phyloP scores from a whole-genome alignment of 2,329 filamentous ascomycete species.

The Exserohilum turcica region DNA sequence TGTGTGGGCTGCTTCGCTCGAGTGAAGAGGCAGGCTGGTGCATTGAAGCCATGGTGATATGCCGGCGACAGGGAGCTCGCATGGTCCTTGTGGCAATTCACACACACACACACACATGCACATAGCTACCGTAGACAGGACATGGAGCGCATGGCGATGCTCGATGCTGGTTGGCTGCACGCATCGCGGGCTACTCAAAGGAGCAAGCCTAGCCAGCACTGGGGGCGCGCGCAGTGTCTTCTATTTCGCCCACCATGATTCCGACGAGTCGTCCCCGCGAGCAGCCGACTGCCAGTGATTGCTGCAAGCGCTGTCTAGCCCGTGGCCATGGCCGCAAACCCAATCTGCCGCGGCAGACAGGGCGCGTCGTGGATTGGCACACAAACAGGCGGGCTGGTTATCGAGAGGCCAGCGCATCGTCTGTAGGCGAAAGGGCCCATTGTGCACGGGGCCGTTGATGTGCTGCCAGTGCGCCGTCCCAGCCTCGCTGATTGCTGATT shows the following conservation, averaged over 20 bases:
- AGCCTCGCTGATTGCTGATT: conserved; percentile 33
- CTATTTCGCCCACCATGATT: not conserved
- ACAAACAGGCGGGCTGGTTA: conserved; percentile 27
- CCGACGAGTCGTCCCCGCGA: not conserved
- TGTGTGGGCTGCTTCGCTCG: not conserved
- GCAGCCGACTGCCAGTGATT: not conserved
- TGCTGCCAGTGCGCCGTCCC: conserved; percentile 32
- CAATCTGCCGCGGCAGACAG: conserved; percentile 13
- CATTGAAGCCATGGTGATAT: not conserved
- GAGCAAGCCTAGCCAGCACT: conserved; percentile 1
- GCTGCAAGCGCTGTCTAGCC: not conserved
- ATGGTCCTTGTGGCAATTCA: too few species aligned
- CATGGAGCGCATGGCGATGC: not conserved
- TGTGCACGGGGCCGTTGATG: conserved; percentile 27
- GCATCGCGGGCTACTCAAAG: conserved; percentile 5
- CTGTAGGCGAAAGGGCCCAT: conserved; percentile 8
- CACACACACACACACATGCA: too few species aligned
- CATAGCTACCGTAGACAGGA: too few species aligned
- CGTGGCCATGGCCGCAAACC: not conserved
- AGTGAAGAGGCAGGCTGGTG: not conserved
- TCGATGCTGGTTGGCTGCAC: conserved; percentile 8
- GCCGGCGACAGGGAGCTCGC: not conserved
- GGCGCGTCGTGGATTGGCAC: conserved; percentile 22
- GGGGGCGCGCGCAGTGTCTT: not conserved
- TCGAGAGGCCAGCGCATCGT: conserved; percentile 21